Base-by-base conservation (phyloP, 192 early-diverging fungal species). In the Entomortierella lignicola region DNA sequence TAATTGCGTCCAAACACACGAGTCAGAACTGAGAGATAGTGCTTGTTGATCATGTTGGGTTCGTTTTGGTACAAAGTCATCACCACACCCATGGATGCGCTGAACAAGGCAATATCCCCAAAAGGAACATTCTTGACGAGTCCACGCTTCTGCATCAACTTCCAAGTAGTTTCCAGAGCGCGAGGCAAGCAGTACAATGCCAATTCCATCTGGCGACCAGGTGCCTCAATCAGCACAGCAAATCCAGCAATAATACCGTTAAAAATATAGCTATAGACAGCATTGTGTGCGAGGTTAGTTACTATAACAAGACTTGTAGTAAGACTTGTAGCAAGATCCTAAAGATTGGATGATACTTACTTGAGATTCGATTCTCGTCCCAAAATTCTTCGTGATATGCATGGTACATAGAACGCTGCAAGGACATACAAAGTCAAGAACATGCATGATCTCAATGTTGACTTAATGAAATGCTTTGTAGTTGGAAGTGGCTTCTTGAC, bases 21-120 rank as follows among this genome's bases (percentile, higher is more conserved):
- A 26, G 87, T 89, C 82, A 95, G 83, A 25, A 93, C 85, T 41
- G 89, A 92, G 26, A 90, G 89, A 62, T 95, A 95, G 21, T 91
- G 90, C 10, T 90, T 82, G 63, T 85, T 86, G 63, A 96, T 91
- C 13, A 88, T 88, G 18, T 83, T 84, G 17, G 91, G 89, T 50
- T 94, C 92, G 72, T 87, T 91, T 72, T 96, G 93, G 82, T 94
- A 96, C 18, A 96, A 71, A 18, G 87, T 87, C 94, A 96, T 94
- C 51, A 96, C 67, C 10, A 90, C 83, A 18, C 90, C 93, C 87
- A 91, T 93, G 0, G 93, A 85, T 8, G 82, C 80, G 53, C 89
- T 89, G 58, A 96, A 93, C 59, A 94, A 82, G 0, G 88, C 75
- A n/a, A 88, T 86, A 66, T 96, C 94, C 1, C 89, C 92, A 66